These are phyloP conservation scores for Fraxinus angustifolia DNA, from an alignment of 305 asterid species.

Conservation along the genomic window DNA sequence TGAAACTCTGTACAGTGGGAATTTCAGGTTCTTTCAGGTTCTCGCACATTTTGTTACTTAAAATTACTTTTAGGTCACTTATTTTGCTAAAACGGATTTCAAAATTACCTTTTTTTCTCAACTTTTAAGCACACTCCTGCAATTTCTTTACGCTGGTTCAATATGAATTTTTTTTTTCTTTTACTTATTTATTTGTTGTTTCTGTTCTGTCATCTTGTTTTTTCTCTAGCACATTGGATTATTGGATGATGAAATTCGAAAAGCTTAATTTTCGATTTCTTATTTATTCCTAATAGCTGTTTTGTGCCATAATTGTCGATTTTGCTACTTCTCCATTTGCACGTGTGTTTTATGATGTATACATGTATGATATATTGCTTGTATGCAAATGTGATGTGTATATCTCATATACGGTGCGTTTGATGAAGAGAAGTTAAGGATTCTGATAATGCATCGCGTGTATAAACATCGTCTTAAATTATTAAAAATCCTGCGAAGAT, in stretches of 20 bases:
- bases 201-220: background rate
- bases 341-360: background rate
- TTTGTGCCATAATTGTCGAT: background rate
- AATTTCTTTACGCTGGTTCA: background rate
- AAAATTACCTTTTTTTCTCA: background rate
- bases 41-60: background rate
- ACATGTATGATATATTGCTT: background rate
- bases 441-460: constrained; percentile 14
- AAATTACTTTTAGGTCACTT: background rate
- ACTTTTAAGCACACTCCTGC: background rate
- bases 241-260: background rate
- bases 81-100: background rate
- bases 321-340: background rate
- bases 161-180: background rate
- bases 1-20: background rate
- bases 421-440: constrained; percentile 11
- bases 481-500: background rate
- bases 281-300: background rate
- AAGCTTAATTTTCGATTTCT: background rate
- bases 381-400: background rate
- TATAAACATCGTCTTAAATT: background rate
- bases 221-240: background rate
- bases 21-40: constrained; percentile 5
- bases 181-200: background rate
- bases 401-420: background rate